phyloP scores from a whole-genome alignment of 441 rosid genomes.

The Lepidium campestre region DNA sequence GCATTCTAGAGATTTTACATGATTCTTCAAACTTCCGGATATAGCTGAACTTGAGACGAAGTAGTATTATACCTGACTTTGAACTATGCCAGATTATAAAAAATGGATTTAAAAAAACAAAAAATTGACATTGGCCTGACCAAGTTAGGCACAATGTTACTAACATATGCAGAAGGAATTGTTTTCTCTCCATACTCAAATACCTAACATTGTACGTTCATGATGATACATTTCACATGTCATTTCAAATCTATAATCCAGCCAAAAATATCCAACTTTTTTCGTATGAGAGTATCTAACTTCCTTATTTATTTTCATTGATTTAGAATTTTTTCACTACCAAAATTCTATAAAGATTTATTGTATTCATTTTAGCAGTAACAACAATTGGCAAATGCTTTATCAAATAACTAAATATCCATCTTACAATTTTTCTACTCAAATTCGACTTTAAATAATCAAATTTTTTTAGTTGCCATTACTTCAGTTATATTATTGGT shows the following conservation, averaged over 20 bases:
- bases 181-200: constrained; percentile 17
- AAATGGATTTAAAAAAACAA: too few relatives aligned
- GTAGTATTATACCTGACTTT: too few relatives aligned
- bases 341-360: background rate
- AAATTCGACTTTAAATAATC: too few relatives aligned
- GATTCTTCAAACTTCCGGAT: too few relatives aligned
- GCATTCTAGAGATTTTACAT: too few relatives aligned
- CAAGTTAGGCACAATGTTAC: constrained; percentile 22
- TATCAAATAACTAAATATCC: too few relatives aligned
- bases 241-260: constrained; percentile 14
- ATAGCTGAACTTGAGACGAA: too few relatives aligned
- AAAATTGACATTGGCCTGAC: constrained; percentile 22
- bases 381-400: too few relatives aligned
- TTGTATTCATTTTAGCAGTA: background rate
- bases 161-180: constrained; percentile 15
- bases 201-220: constrained; percentile 27
- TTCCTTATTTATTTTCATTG: background rate
- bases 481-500: background rate
- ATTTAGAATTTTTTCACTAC: background rate
- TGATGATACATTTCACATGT: constrained; percentile 26
- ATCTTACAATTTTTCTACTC: too few relatives aligned
- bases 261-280: constrained; percentile 8
- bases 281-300: background rate
- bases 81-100: too few relatives aligned
- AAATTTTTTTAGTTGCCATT: too few relatives aligned